Evolutionary conservation across 2,329 filamentous ascomycete genomes (phyloP).

Genomic region (Dendryphion nanum): DNA sequence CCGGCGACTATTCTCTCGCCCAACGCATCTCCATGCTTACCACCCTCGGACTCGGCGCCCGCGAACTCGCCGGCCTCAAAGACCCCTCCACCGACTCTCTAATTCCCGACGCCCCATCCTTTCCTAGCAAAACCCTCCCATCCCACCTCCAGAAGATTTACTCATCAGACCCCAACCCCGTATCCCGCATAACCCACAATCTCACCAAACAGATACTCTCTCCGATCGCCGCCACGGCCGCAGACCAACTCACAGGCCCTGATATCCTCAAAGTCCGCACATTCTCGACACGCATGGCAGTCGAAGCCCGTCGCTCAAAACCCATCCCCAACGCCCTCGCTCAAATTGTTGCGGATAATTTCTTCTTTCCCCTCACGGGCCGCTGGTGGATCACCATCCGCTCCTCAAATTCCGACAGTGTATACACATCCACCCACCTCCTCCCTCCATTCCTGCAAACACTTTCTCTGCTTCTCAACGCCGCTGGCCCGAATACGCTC

Average conservation of each 20-base stretch:
- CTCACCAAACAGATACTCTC: slow-evolving; percentile 73
- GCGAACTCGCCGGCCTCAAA: slow-evolving; percentile 80
- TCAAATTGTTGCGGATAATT: slow-evolving; percentile 68
- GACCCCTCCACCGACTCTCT: slow-evolving; percentile 49
- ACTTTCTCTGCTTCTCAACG: slow-evolving; percentile 76
- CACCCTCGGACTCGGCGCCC: slow-evolving; percentile 74
- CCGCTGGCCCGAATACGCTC: slow-evolving; percentile 76
- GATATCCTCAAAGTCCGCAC: slow-evolving; percentile 84
- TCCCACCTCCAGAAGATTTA: slow-evolving; percentile 72
- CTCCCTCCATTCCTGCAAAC: slow-evolving; percentile 83
- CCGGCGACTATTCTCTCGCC: slow-evolving; percentile 84
- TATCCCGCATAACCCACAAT: slow-evolving; percentile 66
- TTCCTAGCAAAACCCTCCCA: slow-evolving; percentile 80
- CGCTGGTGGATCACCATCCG: slow-evolving; percentile 69
- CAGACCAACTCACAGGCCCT: slow-evolving; percentile 76
- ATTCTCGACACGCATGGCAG: slow-evolving; percentile 75
- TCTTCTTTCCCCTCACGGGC: slow-evolving; percentile 84
- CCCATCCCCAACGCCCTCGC: slow-evolving; percentile 76
- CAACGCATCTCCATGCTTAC: slow-evolving; percentile 82
- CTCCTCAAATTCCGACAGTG: slow-evolving; percentile 37
- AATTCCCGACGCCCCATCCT: slow-evolving; percentile 48
- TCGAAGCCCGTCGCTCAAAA: slow-evolving; percentile 58
- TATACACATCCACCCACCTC: slow-evolving; percentile 72
- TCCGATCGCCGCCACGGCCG: slow-evolving; percentile 77
- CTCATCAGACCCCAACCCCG: slow-evolving; percentile 52